A percentile compares a stretch with the other conserved stretches of the same genome.
Conservation (phyloP, 2,329 filamentous ascomycete genomes). For the Ophiostoma piceae region DNA sequence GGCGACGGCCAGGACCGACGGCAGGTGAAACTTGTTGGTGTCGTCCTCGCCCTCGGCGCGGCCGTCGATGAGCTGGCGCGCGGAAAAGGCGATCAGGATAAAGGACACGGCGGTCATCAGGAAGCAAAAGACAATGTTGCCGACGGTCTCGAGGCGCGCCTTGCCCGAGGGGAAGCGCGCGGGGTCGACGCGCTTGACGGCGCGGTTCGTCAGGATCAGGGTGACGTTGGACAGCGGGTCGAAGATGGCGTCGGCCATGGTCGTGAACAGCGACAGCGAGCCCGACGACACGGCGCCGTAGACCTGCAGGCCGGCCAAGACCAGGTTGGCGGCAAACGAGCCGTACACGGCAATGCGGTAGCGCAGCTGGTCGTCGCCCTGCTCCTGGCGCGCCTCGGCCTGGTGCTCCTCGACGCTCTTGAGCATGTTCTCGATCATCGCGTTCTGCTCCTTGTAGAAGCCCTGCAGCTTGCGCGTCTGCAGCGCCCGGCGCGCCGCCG, state of each 20-base stretch:
- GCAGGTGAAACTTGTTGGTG: slow-evolving; percentile 66
- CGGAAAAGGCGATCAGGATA: slow-evolving; percentile 85
- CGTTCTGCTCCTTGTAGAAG: slow-evolving; percentile 89
- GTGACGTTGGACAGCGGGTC: slow-evolving; percentile 87
- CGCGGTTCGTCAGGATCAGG: slow-evolving; percentile 79
- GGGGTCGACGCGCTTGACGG: slow-evolving; percentile 80
- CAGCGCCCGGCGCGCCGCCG: slow-evolving; percentile 34
- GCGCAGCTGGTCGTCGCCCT: slow-evolving; percentile 73
- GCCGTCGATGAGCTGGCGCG: slow-evolving; percentile 58
- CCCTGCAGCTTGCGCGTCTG: slow-evolving; percentile 51
- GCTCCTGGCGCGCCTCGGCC: slow-evolving; percentile 72
- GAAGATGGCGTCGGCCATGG: slow-evolving; percentile 92
- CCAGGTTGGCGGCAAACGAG: slow-evolving; percentile 72
- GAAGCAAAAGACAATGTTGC: slow-evolving; percentile 95
- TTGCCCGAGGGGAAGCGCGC: slow-evolving; percentile 87
- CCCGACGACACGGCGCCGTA: slow-evolving; percentile 82
- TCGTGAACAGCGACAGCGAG: slow-evolving; percentile 94
- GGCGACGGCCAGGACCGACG: slow-evolving; percentile 77
- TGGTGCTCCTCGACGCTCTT: slow-evolving; percentile 91
- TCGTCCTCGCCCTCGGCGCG: slow-evolving; percentile 39
- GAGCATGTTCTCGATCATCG: slow-evolving; percentile 84
- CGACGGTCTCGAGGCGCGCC: slow-evolving; percentile 87
- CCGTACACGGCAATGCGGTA: slow-evolving; percentile 62
- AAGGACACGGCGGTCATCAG: slow-evolving; percentile 90
- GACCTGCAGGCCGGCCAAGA: slow-evolving; percentile 74